Evolutionary conservation across 805 yeast species (phyloP).

Genomic region (Tetrapisispora pingtungensis): DNA sequence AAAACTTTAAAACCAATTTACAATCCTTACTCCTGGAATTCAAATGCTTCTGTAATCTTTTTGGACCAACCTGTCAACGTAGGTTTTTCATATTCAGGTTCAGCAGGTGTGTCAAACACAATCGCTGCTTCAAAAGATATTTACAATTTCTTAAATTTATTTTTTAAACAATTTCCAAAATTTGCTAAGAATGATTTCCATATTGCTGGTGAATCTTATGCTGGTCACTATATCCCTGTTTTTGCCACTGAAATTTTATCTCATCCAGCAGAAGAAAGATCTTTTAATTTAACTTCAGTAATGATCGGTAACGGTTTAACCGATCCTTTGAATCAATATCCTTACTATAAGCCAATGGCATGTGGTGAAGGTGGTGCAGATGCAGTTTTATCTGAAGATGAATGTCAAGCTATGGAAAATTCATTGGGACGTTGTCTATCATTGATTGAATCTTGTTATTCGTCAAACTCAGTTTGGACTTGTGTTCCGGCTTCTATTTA

Average conservation of each 20-base stretch:
- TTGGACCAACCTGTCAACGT: constrained; percentile 92
- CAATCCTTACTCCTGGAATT: constrained; percentile 87
- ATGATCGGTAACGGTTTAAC: constrained; percentile 88
- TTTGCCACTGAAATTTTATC: constrained; percentile 73
- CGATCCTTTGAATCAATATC: constrained; percentile 72
- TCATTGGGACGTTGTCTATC: constrained; percentile 68
- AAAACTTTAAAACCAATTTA: constrained; percentile 53
- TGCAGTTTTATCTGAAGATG: constrained; percentile 65
- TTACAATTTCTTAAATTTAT: constrained; percentile 69
- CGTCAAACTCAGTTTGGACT: constrained; percentile 60
- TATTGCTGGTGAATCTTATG: constrained; percentile 78
- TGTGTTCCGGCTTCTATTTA: constrained; percentile 88
- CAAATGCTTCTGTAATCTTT: constrained; percentile 80
- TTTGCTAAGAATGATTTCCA: constrained; percentile 55
- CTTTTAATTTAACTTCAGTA: constrained; percentile 61
- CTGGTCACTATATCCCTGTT: constrained; percentile 80
- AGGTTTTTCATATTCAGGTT: constrained; percentile 60
- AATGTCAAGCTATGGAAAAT: constrained; percentile 61
- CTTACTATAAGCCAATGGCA: constrained; percentile 83
- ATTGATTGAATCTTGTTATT: constrained; percentile 71
- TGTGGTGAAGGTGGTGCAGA: constrained; percentile 87
- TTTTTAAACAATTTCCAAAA: constrained; percentile 77
- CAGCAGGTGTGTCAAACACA: constrained; percentile 54
- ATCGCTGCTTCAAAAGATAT: constrained; percentile 83
- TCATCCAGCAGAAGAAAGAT: constrained; percentile 44